Evolutionary conservation across 306 rosid genomes (phyloP).

Genomic region (Cajanus cajan): DNA sequence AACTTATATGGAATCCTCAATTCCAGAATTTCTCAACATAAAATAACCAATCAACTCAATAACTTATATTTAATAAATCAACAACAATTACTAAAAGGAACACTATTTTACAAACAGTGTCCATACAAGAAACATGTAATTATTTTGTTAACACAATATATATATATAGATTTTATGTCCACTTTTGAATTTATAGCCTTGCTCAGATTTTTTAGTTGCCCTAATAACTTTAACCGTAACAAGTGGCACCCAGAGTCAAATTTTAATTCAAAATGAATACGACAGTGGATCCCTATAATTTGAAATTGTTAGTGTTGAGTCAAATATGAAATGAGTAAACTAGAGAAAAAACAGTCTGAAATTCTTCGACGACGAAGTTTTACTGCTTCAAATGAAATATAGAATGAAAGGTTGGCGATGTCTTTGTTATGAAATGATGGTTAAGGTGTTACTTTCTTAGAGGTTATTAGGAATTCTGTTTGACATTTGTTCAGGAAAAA

Average conservation of each 20-base stretch:
- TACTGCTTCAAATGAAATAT: background rate
- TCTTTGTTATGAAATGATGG: background rate
- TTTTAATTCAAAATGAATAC: background rate
- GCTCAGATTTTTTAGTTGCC: background rate
- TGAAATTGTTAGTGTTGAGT: background rate
- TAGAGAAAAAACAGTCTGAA: background rate
- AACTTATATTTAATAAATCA: too few relatives aligned
- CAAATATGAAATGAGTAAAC: background rate
- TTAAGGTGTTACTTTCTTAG: background rate
- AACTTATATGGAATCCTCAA: too few relatives aligned
- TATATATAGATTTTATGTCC: background rate
- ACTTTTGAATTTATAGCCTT: background rate
- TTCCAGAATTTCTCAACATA: too few relatives aligned
- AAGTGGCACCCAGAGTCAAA: background rate
- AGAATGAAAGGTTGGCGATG: background rate
- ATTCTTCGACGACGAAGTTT: background rate
- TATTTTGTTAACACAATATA: background rate
- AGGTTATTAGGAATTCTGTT: background rate
- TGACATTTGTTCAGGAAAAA: background rate
- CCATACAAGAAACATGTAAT: background rate
- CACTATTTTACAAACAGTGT: too few relatives aligned
- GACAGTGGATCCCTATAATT: background rate
- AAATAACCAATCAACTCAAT: too few relatives aligned
- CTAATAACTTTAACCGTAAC: background rate
- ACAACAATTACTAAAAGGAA: too few relatives aligned